Evolutionary conservation across 306 rosid species (phyloP).

Genomic region (Carpinus fangiana): DNA sequence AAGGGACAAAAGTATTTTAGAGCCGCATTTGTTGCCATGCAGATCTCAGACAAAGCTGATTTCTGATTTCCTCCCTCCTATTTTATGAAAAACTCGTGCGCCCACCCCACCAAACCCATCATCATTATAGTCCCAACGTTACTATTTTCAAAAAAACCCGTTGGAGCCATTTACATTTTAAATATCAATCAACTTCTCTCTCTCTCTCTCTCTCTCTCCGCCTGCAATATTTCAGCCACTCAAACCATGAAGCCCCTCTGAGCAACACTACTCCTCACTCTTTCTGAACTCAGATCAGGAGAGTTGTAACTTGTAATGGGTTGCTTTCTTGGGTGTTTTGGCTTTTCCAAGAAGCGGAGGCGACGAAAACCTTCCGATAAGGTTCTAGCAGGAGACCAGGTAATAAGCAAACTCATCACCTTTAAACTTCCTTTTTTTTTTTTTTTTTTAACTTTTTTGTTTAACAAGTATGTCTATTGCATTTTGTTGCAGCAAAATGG

Average conservation of each 20-base stretch:
- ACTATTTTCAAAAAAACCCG: slow-evolving; percentile 58
- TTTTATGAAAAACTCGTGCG: slow-evolving; percentile 16
- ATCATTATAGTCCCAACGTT: slow-evolving; percentile 75
- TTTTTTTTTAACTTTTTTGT: not conserved
- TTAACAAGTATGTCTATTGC: slow-evolving; percentile 9
- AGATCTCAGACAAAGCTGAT: slow-evolving; percentile 16
- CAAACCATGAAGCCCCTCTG: slow-evolving; percentile 15
- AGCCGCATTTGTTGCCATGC: slow-evolving; percentile 11
- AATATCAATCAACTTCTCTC: slow-evolving; percentile 21
- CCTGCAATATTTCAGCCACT: not conserved
- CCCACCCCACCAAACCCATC: slow-evolving; percentile 24
- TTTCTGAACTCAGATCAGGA: not conserved
- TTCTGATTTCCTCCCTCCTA: not conserved
- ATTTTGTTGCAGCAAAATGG: slow-evolving; percentile 54
- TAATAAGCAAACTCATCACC: slow-evolving; percentile 29
- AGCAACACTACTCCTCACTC: slow-evolving; percentile 22
- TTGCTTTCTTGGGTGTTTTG: slow-evolving; percentile 82
- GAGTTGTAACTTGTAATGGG: slow-evolving; percentile 61
- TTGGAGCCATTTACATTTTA: slow-evolving; percentile 70
- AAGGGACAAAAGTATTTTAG: not conserved
- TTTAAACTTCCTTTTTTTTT: not conserved
- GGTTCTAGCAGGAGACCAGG: slow-evolving; percentile 44
- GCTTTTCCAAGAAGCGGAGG: slow-evolving; percentile 58
- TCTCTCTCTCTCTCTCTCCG: slow-evolving; percentile 15
- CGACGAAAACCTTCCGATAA: slow-evolving; percentile 49